These are phyloP conservation scores for Pseudopithomyces chartarum DNA, from an alignment of 2,329 filamentous ascomycete genomes.

Conservation along the genomic window DNA sequence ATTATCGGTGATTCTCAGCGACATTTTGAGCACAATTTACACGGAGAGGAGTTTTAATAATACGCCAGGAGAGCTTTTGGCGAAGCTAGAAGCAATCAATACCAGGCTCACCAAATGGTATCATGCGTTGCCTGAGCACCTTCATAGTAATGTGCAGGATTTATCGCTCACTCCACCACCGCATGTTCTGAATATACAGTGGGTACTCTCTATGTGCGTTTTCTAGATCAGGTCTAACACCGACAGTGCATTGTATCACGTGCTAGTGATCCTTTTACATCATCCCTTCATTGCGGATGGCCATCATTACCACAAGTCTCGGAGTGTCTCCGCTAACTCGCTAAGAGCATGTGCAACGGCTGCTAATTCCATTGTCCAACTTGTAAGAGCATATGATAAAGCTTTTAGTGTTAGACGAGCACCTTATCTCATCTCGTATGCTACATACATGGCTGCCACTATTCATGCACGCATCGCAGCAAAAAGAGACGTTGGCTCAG, in stretches of 20 bases:
- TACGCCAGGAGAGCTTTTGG: conserved; percentile 42
- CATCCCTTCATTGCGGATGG: conserved; percentile 59
- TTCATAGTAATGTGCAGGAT: conserved; percentile 45
- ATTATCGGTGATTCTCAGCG: conserved; percentile 54
- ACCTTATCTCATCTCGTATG: conserved; percentile 61
- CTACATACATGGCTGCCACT: conserved; percentile 60
- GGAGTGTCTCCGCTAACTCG: conserved; percentile 50
- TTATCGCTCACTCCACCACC: conserved; percentile 42
- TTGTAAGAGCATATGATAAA: conserved; percentile 53
- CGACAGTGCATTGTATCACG: conserved; percentile 53
- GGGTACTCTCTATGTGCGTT: conserved; percentile 3
- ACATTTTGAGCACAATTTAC: conserved; percentile 46
- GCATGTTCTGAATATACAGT: conserved; percentile 32
- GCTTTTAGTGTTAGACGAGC: conserved; percentile 54
- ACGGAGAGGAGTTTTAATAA: conserved; percentile 43
- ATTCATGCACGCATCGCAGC: conserved; percentile 59
- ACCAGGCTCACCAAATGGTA: conserved; percentile 52
- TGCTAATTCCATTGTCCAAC: conserved; percentile 51
- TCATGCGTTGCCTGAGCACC: conserved; percentile 48
- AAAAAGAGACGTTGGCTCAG: conserved; percentile 46
- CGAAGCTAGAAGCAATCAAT: conserved; percentile 47
- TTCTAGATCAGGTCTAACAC: neutral
- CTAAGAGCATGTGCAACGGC: conserved; percentile 53
- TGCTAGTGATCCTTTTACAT: conserved; percentile 59
- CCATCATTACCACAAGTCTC: conserved; percentile 51